These are phyloP conservation scores for Naganishia onofrii DNA, from an alignment of 768 basidiomycete genomes.

Conservation along the genomic window DNA sequence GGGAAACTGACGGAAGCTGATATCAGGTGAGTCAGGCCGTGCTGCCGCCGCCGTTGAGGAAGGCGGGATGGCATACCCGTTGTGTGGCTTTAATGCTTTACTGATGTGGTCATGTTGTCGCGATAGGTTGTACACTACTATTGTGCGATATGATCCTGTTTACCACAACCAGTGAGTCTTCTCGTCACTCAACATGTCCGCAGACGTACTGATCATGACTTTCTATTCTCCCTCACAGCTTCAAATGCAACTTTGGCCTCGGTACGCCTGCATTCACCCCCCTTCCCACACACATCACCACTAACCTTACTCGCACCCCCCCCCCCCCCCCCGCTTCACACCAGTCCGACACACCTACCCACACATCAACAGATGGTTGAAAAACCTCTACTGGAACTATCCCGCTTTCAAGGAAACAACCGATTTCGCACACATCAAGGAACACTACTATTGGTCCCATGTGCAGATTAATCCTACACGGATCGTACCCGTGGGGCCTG, in stretches of 20 bases:
- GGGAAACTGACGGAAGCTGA: conserved; percentile 65
- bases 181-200: too few species aligned
- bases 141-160: conserved; percentile 59
- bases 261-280: neutral
- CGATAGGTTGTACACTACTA: conserved; percentile 81
- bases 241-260: neutral
- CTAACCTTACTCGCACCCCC: too few species aligned
- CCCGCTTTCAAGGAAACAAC: conserved; percentile 82
- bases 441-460: conserved; percentile 52
- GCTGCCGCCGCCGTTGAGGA: too few species aligned
- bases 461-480: conserved; percentile 72
- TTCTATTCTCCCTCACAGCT: conserved; percentile 42
- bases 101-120: too few species aligned
- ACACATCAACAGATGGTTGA: conserved; percentile 73
- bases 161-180: neutral
- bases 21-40: conserved; percentile 40
- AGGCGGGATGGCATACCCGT: too few species aligned
- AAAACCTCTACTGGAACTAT: conserved; percentile 86
- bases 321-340: neutral
- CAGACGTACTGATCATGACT: neutral
- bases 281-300: neutral
- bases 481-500: conserved; percentile 72
- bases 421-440: conserved; percentile 61
- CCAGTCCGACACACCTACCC: conserved; percentile 79
- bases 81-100: conserved; percentile 37